These are phyloP conservation scores for Ricinus communis DNA, from an alignment of 345 rosid genomes.

Conservation along the genomic window DNA sequence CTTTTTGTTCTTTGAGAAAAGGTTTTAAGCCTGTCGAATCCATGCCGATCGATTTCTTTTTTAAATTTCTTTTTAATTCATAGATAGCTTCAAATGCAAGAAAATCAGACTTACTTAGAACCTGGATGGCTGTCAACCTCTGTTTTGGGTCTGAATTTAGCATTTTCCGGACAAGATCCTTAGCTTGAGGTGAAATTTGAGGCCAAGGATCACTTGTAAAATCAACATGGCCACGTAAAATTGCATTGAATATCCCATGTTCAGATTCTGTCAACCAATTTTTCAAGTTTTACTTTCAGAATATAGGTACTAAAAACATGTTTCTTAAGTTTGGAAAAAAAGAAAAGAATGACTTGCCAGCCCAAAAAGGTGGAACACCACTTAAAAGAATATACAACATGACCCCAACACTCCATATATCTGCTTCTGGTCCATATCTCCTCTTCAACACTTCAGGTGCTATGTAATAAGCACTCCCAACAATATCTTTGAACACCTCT, in stretches of 20 bases:
- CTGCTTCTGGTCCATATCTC: slow-evolving; percentile 78
- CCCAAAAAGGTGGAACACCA: slow-evolving; percentile 98
- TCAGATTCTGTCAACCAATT: slow-evolving; percentile 63
- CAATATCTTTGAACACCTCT: slow-evolving; percentile 59
- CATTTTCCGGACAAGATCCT: slow-evolving; percentile 94
- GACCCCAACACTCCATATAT: slow-evolving; percentile 73
- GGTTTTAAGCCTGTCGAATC: too few species aligned
- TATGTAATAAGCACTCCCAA: slow-evolving; percentile 86
- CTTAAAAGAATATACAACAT: slow-evolving; percentile 86
- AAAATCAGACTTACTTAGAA: slow-evolving; percentile 51
- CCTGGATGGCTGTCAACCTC: slow-evolving; percentile 83
- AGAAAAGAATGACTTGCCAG: slow-evolving; percentile 43
- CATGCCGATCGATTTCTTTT: too few species aligned
- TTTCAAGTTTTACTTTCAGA: background rate
- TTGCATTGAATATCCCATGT: slow-evolving; percentile 89
- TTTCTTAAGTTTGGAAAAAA: too few species aligned
- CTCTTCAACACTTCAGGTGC: slow-evolving; percentile 95
- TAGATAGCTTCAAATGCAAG: background rate
- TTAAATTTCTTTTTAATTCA: background rate
- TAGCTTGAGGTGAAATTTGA: slow-evolving; percentile 73
- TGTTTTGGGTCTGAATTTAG: slow-evolving; percentile 85
- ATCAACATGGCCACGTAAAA: slow-evolving; percentile 72
- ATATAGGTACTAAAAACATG: background rate
- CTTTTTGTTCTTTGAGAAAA: too few species aligned
- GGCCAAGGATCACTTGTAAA: slow-evolving; percentile 97